A percentile compares a stretch with the other conserved stretches of the same genome.
Evolutionary conservation across 2,329 filamentous ascomycete genomes (phyloP).

Genomic region (Aureobasidium lini): DNA sequence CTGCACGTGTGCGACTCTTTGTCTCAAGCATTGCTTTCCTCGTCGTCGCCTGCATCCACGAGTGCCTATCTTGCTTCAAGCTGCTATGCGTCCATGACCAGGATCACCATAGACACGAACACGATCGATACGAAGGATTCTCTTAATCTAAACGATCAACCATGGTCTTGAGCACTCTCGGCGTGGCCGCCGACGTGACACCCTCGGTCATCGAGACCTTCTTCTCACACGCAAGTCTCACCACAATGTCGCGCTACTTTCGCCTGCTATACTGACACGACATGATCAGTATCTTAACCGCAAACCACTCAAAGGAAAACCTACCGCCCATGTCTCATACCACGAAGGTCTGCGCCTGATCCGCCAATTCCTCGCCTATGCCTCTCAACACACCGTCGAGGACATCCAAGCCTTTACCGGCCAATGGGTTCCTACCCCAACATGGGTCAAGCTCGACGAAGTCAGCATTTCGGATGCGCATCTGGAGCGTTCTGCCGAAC

Average conservation of each 20-base stretch:
- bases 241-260: not conserved
- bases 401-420: slow-evolving; percentile 85
- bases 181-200: slow-evolving; percentile 74
- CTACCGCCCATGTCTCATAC: slow-evolving; percentile 86
- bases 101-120: not conserved
- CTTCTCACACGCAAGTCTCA: slow-evolving; percentile 65
- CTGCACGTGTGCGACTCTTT: not conserved
- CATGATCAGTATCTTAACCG: slow-evolving; percentile 67
- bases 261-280: not conserved
- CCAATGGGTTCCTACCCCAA: slow-evolving; percentile 84
- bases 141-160: not conserved
- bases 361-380: slow-evolving; percentile 75
- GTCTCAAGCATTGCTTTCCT: not conserved
- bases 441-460: slow-evolving; percentile 75
- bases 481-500: slow-evolving; percentile 57
- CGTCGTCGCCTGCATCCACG: not conserved
- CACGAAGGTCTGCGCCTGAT: slow-evolving; percentile 86
- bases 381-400: slow-evolving; percentile 84
- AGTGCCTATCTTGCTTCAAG: not conserved
- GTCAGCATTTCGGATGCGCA: slow-evolving; percentile 57
- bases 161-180: slow-evolving; percentile 69
- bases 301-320: slow-evolving; percentile 65
- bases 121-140: not conserved
- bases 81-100: not conserved
- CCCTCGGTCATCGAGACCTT: slow-evolving; percentile 83